Evolutionary conservation across 2,329 filamentous ascomycete species (phyloP).

Genomic region (Blastomyces silverae): DNA sequence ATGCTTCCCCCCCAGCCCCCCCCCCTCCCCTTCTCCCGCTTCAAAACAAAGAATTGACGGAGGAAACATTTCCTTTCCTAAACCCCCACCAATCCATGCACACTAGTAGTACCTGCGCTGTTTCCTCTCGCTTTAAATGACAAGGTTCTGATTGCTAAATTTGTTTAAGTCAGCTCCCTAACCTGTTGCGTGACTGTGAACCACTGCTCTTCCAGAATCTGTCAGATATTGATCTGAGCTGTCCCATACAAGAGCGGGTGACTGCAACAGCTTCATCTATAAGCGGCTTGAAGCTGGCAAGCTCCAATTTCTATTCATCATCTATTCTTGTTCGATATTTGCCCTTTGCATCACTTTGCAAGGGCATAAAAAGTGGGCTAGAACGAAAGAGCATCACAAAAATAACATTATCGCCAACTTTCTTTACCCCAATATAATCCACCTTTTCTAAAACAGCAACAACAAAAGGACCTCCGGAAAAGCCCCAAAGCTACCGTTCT

Average conservation of each 20-base stretch:
- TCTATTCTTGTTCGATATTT: neutral
- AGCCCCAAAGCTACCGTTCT: slow-evolving; percentile 7
- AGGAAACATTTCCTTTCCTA: slow-evolving; percentile 10
- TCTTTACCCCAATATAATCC: slow-evolving; percentile 10
- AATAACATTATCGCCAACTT: slow-evolving; percentile 6
- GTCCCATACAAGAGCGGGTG: slow-evolving; percentile 16
- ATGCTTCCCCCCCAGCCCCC: neutral
- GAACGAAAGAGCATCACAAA: slow-evolving; percentile 5
- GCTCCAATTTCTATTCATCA: slow-evolving; percentile 7
- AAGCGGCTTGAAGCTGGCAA: slow-evolving; percentile 14
- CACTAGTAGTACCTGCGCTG: slow-evolving; percentile 10
- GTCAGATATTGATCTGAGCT: slow-evolving; percentile 12
- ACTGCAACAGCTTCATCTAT: slow-evolving; percentile 20
- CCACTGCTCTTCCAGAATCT: slow-evolving; percentile 1
- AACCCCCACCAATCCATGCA: slow-evolving; percentile 11
- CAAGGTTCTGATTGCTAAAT: slow-evolving; percentile 12
- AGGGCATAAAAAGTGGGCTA: slow-evolving; percentile 9
- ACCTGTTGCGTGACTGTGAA: slow-evolving; percentile 19
- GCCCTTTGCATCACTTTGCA: slow-evolving; percentile 8
- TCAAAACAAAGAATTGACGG: slow-evolving; percentile 12
- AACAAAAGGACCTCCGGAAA: slow-evolving; percentile 1
- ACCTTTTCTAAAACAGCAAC: slow-evolving; percentile 12
- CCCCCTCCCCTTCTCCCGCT: neutral
- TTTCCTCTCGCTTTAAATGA: slow-evolving; percentile 4
- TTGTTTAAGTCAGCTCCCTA: slow-evolving; percentile 6